Base-by-base conservation (phyloP, 805 yeast species). In the Teunomyces aglyptinius region DNA sequence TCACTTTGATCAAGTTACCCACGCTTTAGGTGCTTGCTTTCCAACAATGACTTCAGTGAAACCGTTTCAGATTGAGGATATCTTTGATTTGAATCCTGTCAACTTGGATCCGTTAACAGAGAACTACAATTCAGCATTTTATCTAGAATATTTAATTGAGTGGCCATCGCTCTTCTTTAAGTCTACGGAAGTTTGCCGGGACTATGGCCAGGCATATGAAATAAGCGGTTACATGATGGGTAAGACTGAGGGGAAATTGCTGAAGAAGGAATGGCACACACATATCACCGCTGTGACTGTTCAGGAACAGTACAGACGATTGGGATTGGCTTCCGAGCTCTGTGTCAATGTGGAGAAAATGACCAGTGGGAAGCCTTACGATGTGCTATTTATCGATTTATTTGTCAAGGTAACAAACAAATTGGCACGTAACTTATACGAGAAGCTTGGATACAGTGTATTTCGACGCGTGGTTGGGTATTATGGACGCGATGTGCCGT, bases 271-370 rank as follows among this genome's bases (percentile, higher is more conserved):
- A 49, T 92, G 97, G 96, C 99, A 94, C 60, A 81, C 96, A 1
- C 99, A 94, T 64, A 90, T 94, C 42, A 89, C 98, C 0, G 98
- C 99, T 0, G 96, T 94, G 3, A 90, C 98, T 0, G 86, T 94
- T 1, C 85, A 86, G 49, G 84, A 88, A 10, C 83, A 81, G 44
- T 92, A 85, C 63, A 70, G 99, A 45, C 71, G 98, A 50, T 75
- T 92, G 12, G 96, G 96, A 1, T 70, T 94, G 33, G 99, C 97
- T 1, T 80, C 90, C 6, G 78, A 80, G 49, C 71, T 94, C 35
- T 90, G 97, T 58, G 70, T 78, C 41, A 81, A 87, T 49, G 68
- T 94, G 36, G 90, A 86, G 56, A 76, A 80, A 36, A 77, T 84
- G 39, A 87, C 96, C 0, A 75, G 80, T n/a, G 77, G 72, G n/a